Evolutionary conservation across 768 basidiomycete species (phyloP).

Genomic region (Dentipellis sp.): DNA sequence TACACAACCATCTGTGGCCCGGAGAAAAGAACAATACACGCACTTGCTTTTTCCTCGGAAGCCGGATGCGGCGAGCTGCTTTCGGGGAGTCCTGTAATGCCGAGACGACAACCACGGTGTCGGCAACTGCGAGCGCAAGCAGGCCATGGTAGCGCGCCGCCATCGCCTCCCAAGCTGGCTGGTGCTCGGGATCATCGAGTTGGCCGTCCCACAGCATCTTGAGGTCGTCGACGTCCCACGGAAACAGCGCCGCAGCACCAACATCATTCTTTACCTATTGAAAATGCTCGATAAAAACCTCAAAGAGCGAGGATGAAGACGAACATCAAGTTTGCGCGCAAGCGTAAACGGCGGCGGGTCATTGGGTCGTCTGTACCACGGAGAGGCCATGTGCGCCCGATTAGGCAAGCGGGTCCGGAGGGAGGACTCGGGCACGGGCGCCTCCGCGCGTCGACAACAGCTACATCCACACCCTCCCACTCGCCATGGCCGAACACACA

Average conservation of each 20-base stretch:
- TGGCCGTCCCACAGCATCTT: constrained; percentile 29
- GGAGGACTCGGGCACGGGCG: not conserved
- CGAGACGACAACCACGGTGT: not conserved
- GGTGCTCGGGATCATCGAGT: constrained; percentile 21
- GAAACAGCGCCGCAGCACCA: constrained; percentile 16
- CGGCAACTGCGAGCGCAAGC: not conserved
- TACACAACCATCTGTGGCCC: not conserved
- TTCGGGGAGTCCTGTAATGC: not conserved
- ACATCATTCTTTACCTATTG: not conserved
- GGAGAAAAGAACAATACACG: not conserved
- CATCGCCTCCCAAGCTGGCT: constrained; percentile 35
- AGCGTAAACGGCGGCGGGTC: constrained; percentile 33
- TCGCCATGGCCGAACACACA: not conserved
- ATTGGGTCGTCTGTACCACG: constrained; percentile 26
- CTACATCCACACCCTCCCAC: too few relatives aligned
- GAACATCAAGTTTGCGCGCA: constrained; percentile 33
- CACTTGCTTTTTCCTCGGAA: not conserved
- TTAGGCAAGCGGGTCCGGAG: not conserved
- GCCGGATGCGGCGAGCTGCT: too few relatives aligned
- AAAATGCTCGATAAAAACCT: not conserved
- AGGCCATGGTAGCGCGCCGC: constrained; percentile 25
- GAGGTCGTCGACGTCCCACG: constrained; percentile 25
- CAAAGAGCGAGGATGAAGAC: constrained; percentile 16
- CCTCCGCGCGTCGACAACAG: too few relatives aligned
- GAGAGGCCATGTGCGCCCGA: not conserved